These are phyloP conservation scores for Dioscorea alata DNA, from an alignment of 106 monocot species.

Conservation along the genomic window DNA sequence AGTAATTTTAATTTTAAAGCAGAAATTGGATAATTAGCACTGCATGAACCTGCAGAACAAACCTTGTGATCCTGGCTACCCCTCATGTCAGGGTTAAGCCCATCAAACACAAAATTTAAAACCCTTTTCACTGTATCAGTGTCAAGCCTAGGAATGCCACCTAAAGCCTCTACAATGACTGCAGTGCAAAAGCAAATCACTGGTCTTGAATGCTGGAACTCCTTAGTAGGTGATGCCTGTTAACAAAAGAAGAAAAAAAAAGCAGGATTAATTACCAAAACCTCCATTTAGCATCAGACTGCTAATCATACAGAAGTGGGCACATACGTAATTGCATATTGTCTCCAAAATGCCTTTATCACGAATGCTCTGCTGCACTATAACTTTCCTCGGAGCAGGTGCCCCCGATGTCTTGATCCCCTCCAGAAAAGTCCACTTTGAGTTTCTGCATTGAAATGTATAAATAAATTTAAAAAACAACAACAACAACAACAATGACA, in stretches of 20 bases:
- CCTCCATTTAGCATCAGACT: neutral
- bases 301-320: neutral
- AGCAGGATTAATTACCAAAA: neutral
- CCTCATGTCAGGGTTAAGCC: conserved; percentile 50
- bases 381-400: conserved; percentile 65
- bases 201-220: conserved; percentile 55
- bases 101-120: conserved; percentile 59
- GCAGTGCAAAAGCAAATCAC: conserved; percentile 83
- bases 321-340: conserved; percentile 78
- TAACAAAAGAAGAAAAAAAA: too few relatives aligned
- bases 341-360: conserved; percentile 83
- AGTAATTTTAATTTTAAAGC: too few relatives aligned
- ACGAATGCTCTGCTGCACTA: conserved; percentile 85
- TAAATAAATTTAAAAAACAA: too few relatives aligned
- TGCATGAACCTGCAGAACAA: neutral
- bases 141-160: conserved; percentile 57
- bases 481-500: too few relatives aligned
- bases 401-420: conserved; percentile 79
- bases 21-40: neutral
- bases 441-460: conserved; percentile 45
- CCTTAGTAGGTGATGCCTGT: conserved; percentile 63
- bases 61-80: conserved; percentile 71
- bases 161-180: conserved; percentile 70
- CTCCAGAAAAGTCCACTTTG: conserved; percentile 83
- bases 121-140: conserved; percentile 60